A percentile compares a stretch with the other conserved stretches of the same genome.
These are phyloP conservation scores for Umbilicaria muhlenbergii DNA, from an alignment of 495 filamentous ascomycete genomes.

Conservation along the genomic window DNA sequence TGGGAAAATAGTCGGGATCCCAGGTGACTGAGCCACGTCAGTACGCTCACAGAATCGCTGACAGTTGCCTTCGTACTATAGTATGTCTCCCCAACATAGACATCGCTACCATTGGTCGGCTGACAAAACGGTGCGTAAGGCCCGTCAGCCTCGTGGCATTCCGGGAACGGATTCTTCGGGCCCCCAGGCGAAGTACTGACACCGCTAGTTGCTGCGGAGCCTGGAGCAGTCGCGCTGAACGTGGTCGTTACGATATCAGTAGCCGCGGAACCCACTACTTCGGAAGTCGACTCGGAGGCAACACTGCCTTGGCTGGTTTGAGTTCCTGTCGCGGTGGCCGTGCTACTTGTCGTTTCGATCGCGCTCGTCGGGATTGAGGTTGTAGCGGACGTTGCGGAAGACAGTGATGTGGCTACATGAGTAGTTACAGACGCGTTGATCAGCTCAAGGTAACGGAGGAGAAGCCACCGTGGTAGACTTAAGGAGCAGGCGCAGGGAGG, in stretches of 20 bases:
- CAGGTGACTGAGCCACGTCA: conserved; percentile 18
- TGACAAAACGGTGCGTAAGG: conserved; percentile 23
- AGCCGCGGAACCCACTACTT: not conserved
- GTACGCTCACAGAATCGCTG: not conserved
- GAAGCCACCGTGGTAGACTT: no score
- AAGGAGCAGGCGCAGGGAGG: no score
- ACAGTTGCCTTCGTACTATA: conserved; percentile 11
- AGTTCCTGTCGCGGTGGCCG: no score
- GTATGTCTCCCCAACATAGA: conserved; percentile 25
- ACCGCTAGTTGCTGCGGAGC: not conserved
- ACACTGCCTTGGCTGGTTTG: not conserved
- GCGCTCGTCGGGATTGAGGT: no score
- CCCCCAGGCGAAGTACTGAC: conserved; percentile 7
- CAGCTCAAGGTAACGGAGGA: no score
- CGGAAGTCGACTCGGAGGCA: not conserved
- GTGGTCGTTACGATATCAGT: not conserved
- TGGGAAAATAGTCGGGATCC: conserved; percentile 24
- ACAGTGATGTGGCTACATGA: no score
- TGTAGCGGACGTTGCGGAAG: no score
- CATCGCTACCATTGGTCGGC: conserved; percentile 18
- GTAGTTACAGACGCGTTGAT: no score
- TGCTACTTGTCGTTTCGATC: no score
- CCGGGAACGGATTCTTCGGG: conserved; percentile 13
- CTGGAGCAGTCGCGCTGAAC: conserved; percentile 1
- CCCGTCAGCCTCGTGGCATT: conserved; percentile 16